Percentiles rank a stretch among this genome's conserved stretches.
phyloP scores from a whole-genome alignment of 768 basidiomycete genomes.

The Tulasnella sp. region DNA sequence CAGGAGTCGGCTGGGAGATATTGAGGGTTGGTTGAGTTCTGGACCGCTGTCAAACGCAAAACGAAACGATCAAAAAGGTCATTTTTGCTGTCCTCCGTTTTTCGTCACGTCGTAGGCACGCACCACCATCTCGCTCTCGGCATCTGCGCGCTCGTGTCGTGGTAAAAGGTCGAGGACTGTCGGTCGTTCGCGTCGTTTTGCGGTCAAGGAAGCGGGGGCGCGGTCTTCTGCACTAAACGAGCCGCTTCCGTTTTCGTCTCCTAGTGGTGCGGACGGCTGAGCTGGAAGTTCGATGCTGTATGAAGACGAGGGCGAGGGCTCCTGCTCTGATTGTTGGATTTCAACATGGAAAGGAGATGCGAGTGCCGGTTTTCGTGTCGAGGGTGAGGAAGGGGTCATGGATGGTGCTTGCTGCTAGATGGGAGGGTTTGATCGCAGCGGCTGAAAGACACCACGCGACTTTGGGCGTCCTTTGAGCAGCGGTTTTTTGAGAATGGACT shows the following conservation, averaged over 20 bases:
- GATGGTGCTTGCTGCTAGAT: neutral
- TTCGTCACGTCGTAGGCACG: neutral
- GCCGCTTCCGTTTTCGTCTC: conserved; percentile 8
- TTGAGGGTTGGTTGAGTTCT: conserved; percentile 20
- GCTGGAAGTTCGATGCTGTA: conserved; percentile 3
- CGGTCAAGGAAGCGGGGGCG: neutral
- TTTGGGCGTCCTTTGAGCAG: neutral
- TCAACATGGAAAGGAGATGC: conserved; percentile 2
- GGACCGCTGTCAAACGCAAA: conserved; percentile 20
- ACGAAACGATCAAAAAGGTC: neutral
- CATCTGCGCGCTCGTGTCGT: neutral
- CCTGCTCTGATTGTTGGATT: conserved; percentile 3
- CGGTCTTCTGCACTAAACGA: conserved; percentile 7
- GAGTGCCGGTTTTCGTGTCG: conserved; percentile 14
- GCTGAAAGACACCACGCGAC: conserved; percentile 1
- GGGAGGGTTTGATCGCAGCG: conserved; percentile 9
- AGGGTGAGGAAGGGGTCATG: conserved; percentile 18
- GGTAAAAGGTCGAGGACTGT: neutral
- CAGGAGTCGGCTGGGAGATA: neutral
- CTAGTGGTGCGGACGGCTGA: neutral
- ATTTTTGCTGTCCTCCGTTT: neutral
- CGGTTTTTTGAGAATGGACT: conserved; percentile 11
- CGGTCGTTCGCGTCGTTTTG: conserved; percentile 25
- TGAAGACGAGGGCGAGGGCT: neutral
- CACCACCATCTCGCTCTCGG: neutral